Percentiles rank a stretch among this genome's conserved stretches.
phyloP scores from a whole-genome alignment of 2,329 filamentous ascomycete genomes.

The Ilyonectria sp. region DNA sequence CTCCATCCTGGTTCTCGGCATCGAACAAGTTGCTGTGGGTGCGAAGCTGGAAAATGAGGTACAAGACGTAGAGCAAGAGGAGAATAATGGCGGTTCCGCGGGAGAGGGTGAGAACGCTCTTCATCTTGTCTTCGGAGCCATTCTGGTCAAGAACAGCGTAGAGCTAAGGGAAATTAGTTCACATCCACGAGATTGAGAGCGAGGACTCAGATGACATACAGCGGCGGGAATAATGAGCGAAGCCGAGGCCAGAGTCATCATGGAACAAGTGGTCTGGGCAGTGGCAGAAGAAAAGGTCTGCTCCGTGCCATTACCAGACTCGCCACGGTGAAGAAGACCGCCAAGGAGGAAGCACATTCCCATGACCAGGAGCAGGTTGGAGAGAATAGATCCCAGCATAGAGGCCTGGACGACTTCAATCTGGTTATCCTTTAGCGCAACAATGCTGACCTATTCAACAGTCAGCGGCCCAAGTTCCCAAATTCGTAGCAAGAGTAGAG shows the following conservation, averaged over 20 bases:
- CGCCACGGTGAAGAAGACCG: conserved; percentile 73
- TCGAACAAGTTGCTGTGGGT: conserved; percentile 83
- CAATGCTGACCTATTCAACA: conserved; percentile 83
- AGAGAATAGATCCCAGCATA: conserved; percentile 96
- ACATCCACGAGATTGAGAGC: not conserved
- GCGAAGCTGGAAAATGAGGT: conserved; percentile 83
- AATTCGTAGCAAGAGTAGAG: not conserved
- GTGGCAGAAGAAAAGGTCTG: conserved; percentile 83
- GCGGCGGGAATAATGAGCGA: conserved; percentile 86
- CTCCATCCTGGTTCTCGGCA: conserved; percentile 63
- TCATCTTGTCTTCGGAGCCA: conserved; percentile 58
- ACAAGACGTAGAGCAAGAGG: conserved; percentile 81
- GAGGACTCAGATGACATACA: conserved; percentile 54
- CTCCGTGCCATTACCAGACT: conserved; percentile 72
- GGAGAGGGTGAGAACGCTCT: conserved; percentile 79
- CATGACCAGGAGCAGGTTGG: conserved; percentile 90
- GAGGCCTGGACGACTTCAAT: conserved; percentile 98
- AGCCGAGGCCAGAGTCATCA: conserved; percentile 83
- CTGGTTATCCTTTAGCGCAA: conserved; percentile 87
- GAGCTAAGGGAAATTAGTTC: conserved; percentile 60
- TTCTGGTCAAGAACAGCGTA: conserved; percentile 74
- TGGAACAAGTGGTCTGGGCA: conserved; percentile 81
- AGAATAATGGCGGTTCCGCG: conserved; percentile 84
- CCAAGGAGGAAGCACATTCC: conserved; percentile 86
- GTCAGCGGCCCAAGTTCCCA: conserved; percentile 28